Conservation (phyloP, 805 yeast genomes). For the Kuraishia floccosa region DNA sequence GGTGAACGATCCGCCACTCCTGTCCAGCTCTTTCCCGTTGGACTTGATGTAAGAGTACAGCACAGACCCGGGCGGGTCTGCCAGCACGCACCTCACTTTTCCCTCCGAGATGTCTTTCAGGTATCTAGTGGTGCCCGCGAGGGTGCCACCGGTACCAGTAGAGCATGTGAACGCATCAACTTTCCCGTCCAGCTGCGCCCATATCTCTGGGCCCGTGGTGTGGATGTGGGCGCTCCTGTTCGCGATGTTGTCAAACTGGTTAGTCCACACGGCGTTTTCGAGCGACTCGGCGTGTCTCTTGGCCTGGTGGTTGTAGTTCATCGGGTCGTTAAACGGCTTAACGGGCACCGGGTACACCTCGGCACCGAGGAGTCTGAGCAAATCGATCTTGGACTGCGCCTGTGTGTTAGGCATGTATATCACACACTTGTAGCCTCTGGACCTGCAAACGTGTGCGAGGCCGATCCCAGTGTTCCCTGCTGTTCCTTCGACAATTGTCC, state of each 20-base stretch:
- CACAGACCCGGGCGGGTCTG: constrained; percentile 93
- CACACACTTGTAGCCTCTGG: constrained; percentile 75
- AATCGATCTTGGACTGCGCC: constrained; percentile 67
- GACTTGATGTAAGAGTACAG: constrained; percentile 68
- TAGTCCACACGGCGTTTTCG: constrained; percentile 83
- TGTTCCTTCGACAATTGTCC: constrained; percentile 86
- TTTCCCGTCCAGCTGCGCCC: constrained; percentile 71
- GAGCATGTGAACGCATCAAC: constrained; percentile 84
- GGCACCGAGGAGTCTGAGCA: constrained; percentile 68
- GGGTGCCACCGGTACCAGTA: constrained; percentile 90
- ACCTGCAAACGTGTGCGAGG: constrained; percentile 67
- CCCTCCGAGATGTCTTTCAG: constrained; percentile 61
- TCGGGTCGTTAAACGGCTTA: constrained; percentile 70
- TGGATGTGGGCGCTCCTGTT: constrained; percentile 83
- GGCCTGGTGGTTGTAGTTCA: constrained; percentile 83
- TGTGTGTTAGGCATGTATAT: constrained; percentile 91
- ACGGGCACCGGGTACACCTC: constrained; percentile 87
- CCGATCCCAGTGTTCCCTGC: constrained; percentile 98
- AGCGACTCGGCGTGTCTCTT: constrained; percentile 68
- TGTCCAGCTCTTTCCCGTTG: constrained; percentile 54
- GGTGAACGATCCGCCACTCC: constrained; percentile 80
- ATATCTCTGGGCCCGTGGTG: constrained; percentile 88
- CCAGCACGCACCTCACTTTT: constrained; percentile 51
- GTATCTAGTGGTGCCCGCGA: constrained; percentile 76
- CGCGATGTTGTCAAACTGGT: constrained; percentile 83